These are phyloP conservation scores for Rhynchospora pubera DNA, from an alignment of 176 grass and related monocot genomes.

Conservation along the genomic window DNA sequence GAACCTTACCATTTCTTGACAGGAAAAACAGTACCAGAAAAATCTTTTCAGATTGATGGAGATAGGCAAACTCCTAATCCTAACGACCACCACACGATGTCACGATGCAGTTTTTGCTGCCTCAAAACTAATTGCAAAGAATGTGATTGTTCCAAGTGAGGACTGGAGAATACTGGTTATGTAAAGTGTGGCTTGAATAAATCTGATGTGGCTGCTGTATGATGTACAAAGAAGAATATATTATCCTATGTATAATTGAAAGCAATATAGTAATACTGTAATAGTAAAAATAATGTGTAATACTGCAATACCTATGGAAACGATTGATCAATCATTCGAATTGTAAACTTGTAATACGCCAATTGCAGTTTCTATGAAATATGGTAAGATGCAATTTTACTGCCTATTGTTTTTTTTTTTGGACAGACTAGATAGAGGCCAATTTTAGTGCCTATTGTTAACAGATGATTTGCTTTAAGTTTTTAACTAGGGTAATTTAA, in stretches of 20 bases:
- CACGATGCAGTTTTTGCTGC: not conserved
- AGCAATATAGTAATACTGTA: too few species aligned
- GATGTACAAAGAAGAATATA: not conserved
- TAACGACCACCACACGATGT: not conserved
- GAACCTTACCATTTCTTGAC: not conserved
- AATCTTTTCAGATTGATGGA: not conserved
- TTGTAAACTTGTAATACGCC: too few species aligned
- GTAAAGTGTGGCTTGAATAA: not conserved
- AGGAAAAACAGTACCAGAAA: not conserved
- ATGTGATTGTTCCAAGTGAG: not conserved
- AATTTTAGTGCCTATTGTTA: too few species aligned
- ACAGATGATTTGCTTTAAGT: too few species aligned
- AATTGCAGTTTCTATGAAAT: too few species aligned
- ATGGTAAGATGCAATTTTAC: too few species aligned
- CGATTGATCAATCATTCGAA: too few species aligned
- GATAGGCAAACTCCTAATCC: not conserved
- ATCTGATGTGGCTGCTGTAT: not conserved
- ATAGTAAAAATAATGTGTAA: too few species aligned
- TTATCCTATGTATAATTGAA: not conserved
- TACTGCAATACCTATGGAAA: too few species aligned
- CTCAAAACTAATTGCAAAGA: not conserved
- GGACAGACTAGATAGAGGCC: too few species aligned
- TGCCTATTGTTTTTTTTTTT: too few species aligned
- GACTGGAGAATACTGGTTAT: not conserved
- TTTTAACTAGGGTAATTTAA: too few species aligned